Conservation (phyloP, 73 alveolate genomes). For the Urostyla sp. region DNA sequence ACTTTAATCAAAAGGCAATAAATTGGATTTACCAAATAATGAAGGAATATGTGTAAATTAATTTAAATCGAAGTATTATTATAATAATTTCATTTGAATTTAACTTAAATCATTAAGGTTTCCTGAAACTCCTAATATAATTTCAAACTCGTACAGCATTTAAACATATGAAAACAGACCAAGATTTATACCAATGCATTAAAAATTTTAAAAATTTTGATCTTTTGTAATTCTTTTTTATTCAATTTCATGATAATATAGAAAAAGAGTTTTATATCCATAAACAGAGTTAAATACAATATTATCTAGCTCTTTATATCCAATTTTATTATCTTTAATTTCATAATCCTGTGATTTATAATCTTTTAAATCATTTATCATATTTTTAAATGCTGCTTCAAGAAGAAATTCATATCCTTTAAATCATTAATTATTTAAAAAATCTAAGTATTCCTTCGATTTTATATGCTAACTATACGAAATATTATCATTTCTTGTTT, state of each 20-base stretch:
- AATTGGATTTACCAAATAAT: constrained; percentile 64
- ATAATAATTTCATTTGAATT: constrained; percentile 28
- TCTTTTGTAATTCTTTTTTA: neutral
- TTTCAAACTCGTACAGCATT: constrained; percentile 30
- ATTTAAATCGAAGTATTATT: constrained; percentile 25
- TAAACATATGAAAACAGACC: constrained; percentile 66
- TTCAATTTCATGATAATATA: constrained; percentile 47
- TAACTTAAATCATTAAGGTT: constrained; percentile 52
- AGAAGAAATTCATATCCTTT: neutral
- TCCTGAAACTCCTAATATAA: constrained; percentile 71
- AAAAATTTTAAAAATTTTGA: neutral
- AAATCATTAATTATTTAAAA: neutral
- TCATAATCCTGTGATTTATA: constrained; percentile 32
- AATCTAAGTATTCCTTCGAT: neutral
- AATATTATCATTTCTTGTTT: neutral
- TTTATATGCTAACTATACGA: neutral
- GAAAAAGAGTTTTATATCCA: constrained; percentile 70
- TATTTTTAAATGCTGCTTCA: constrained; percentile 42
- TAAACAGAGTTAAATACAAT: constrained; percentile 40
- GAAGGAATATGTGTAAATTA: constrained; percentile 57
- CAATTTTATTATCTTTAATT: constrained; percentile 28
- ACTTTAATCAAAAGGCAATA: neutral
- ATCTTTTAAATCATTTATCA: constrained; percentile 13
- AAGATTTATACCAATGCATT: constrained; percentile 40
- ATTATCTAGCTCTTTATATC: constrained; percentile 63